phyloP scores from a whole-genome alignment of 305 asterid species.

The Plantago lanceolata region DNA sequence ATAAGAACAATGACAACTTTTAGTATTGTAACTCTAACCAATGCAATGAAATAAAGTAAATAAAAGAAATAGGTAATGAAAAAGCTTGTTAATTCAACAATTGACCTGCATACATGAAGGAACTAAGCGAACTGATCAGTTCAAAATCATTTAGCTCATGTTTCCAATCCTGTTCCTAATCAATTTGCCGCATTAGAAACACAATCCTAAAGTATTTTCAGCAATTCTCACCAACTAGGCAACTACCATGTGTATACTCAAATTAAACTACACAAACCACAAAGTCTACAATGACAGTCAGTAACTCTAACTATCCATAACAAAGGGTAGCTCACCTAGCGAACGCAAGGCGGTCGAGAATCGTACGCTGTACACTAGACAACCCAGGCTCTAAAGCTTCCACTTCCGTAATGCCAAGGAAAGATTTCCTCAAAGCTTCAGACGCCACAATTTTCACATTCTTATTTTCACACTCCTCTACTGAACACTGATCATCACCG shows the following conservation, averaged over 20 bases:
- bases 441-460: constrained; percentile 62
- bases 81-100: no score
- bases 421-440: constrained; percentile 58
- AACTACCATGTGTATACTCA: background rate
- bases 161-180: no score
- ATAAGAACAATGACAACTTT: background rate
- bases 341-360: constrained; percentile 68
- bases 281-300: background rate
- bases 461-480: constrained; percentile 54
- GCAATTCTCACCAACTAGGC: background rate
- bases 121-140: no score
- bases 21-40: constrained; percentile 1
- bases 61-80: no score
- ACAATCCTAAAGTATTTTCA: no score
- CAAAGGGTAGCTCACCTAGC: constrained; percentile 46
- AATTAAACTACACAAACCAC: background rate
- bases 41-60: no score
- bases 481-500: constrained; percentile 30
- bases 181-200: no score
- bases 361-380: constrained; percentile 45
- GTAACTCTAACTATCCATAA: no score
- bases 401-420: constrained; percentile 66
- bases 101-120: no score
- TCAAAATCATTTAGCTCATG: no score
- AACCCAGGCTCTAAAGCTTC: constrained; percentile 48